These are phyloP conservation scores for Camelina hispida DNA, from an alignment of 345 rosid species.

Conservation along the genomic window DNA sequence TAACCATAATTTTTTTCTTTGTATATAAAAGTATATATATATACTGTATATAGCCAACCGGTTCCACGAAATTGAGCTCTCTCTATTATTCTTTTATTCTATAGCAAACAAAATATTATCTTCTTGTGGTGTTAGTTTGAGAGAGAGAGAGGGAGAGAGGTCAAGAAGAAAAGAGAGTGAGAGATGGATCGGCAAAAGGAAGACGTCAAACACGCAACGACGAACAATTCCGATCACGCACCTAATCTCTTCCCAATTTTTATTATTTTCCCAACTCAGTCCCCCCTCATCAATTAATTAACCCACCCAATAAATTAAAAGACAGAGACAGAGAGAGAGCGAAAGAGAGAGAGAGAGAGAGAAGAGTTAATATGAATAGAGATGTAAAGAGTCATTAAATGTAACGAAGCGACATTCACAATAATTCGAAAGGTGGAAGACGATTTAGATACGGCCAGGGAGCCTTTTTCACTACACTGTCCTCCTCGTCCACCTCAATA, in stretches of 20 bases:
- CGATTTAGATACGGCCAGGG: constrained; percentile 56
- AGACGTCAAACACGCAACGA: constrained; percentile 79
- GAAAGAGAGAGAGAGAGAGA: background rate
- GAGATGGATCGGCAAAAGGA: constrained; percentile 45
- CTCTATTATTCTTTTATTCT: background rate
- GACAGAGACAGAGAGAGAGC: background rate
- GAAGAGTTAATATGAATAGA: constrained; percentile 28
- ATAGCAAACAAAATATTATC: constrained; percentile 34
- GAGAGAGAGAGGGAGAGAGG: background rate
- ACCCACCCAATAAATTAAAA: background rate
- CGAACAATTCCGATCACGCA: constrained; percentile 54
- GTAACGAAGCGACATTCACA: constrained; percentile 46
- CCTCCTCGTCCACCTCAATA: constrained; percentile 41
- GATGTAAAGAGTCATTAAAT: constrained; percentile 38
- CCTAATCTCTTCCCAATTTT: constrained; percentile 41
- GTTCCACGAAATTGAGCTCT: constrained; percentile 26
- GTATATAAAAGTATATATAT: background rate
- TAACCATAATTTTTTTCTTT: background rate
- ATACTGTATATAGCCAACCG: constrained; percentile 10
- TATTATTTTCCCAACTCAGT: background rate
- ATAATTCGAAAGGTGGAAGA: constrained; percentile 50
- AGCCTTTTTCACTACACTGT: background rate
- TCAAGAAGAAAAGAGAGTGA: constrained; percentile 20
- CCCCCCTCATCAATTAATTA: background rate
- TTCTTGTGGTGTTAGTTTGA: constrained; percentile 7